Conservation (phyloP, 2,329 filamentous ascomycete genomes). For the Endoconidiophora laricicola region DNA sequence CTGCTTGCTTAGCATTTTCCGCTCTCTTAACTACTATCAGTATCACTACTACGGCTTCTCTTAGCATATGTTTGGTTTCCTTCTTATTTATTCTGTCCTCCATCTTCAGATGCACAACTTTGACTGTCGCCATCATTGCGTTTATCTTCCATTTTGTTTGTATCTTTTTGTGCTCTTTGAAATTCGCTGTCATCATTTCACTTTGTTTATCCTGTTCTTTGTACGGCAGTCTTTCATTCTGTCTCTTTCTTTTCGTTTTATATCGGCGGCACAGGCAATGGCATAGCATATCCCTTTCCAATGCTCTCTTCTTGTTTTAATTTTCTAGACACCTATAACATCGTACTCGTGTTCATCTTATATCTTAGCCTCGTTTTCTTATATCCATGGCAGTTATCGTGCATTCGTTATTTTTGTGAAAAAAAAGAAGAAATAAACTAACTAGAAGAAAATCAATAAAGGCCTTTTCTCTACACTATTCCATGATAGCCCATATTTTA, state of each 20-base stretch:
- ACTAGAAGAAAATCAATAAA: too few species aligned
- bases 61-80: background rate
- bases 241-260: constrained; percentile 5
- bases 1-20: background rate
- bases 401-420: background rate
- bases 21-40: background rate
- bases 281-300: constrained; percentile 5
- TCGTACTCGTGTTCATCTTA: background rate
- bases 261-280: background rate
- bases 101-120: background rate
- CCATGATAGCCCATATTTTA: too few species aligned
- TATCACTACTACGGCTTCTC: too few species aligned
- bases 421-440: too few species aligned
- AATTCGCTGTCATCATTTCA: background rate
- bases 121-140: background rate
- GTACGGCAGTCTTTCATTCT: background rate
- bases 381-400: background rate
- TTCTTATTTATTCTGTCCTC: background rate
- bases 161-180: background rate
- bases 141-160: background rate
- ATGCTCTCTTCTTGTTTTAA: background rate
- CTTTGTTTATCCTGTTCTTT: background rate
- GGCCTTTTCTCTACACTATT: too few species aligned
- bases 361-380: background rate
- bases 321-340: background rate